Base-by-base conservation (phyloP, 176 grass and related monocot species). In the Elaeis guineensis region DNA sequence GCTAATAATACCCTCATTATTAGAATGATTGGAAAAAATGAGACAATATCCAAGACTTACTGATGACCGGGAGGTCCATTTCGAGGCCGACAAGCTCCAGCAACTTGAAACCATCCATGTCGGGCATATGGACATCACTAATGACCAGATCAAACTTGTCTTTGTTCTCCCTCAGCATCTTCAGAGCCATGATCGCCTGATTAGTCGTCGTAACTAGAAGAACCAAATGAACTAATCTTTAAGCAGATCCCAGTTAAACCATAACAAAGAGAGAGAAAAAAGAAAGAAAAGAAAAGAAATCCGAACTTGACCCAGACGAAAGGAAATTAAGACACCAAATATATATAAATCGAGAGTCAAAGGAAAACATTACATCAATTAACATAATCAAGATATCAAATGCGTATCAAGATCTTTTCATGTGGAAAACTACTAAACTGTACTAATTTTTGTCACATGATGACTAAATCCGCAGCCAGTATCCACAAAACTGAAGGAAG, bases 41-140 rank as follows among this genome's bases (percentile, higher is more conserved):
- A 26, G 24, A 59, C 16, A 44, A 53, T 17, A 73, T 15, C 60
- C 48, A 58, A 0, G 52, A 64, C 93, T 87, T 86, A 96, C 92
- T 82, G 39, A 96, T 96, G 50, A 96, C 78, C 70, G 93, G 93
- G 67, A 98, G 88, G 51, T 98, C 93, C 88, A 98, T 89, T 51
- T 98, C 84, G 25, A 92, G 88, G 3, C 84, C 88, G 5, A 92
- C 78, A 24, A 85, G 63, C 63, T 98, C 84, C 17, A 98, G 78
- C 49, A 98, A 79, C 76, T 89, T 89, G 21, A 92, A 92, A 1
- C 93, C 93, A 50, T 98, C 81, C 74, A 92, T 92, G 65, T 98
- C 86, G 8, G 66, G 83, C 75, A 87, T 89, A 28, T 82, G 81
- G 2, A 98, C 84, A 59, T 92, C 87, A 20, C 87, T 98, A 54